These are phyloP conservation scores for Verbascum thapsus DNA, from an alignment of 257 asterid species.

Conservation along the genomic window DNA sequence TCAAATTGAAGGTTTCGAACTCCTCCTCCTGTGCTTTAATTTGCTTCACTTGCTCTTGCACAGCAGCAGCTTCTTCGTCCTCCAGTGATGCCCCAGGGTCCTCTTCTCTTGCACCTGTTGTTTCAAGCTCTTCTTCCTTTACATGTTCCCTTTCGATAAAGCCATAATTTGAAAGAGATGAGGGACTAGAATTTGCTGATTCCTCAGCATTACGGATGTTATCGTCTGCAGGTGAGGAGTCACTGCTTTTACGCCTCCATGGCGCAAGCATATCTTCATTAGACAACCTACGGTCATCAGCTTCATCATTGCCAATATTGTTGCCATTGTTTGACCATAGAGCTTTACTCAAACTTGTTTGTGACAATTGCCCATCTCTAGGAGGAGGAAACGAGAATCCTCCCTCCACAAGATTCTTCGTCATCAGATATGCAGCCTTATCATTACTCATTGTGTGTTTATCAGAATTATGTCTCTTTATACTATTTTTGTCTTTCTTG, in stretches of 20 bases:
- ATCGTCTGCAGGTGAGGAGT: constrained; percentile 72
- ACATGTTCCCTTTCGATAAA: constrained; percentile 55
- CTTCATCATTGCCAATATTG: constrained; percentile 51
- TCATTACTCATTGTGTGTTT: constrained; percentile 47
- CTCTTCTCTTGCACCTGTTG: constrained; percentile 55
- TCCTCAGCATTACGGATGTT: constrained; percentile 48
- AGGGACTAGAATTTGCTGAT: constrained; percentile 84
- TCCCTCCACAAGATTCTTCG: constrained; percentile 55
- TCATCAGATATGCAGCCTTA: constrained; percentile 42
- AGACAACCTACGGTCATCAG: constrained; percentile 46
- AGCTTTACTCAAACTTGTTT: constrained; percentile 54
- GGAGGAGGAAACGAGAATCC: constrained; percentile 98
- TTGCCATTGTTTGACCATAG: constrained; percentile 70
- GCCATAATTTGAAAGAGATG: constrained; percentile 77
- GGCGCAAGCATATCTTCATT: constrained; percentile 68
- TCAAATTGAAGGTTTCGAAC: constrained; percentile 89
- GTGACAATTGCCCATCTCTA: constrained; percentile 64
- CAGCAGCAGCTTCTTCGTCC: constrained; percentile 96
- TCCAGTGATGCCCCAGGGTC: constrained; percentile 66
- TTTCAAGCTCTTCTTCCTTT: constrained; percentile 53
- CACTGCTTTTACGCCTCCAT: constrained; percentile 75
- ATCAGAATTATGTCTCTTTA: constrained; percentile 50
- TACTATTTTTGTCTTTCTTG: constrained; percentile 46
- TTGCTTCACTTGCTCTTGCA: constrained; percentile 97
- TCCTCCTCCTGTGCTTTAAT: constrained; percentile 98